These are phyloP conservation scores for Exophiala sp. DNA, from an alignment of 2,329 filamentous ascomycete genomes.

Conservation along the genomic window DNA sequence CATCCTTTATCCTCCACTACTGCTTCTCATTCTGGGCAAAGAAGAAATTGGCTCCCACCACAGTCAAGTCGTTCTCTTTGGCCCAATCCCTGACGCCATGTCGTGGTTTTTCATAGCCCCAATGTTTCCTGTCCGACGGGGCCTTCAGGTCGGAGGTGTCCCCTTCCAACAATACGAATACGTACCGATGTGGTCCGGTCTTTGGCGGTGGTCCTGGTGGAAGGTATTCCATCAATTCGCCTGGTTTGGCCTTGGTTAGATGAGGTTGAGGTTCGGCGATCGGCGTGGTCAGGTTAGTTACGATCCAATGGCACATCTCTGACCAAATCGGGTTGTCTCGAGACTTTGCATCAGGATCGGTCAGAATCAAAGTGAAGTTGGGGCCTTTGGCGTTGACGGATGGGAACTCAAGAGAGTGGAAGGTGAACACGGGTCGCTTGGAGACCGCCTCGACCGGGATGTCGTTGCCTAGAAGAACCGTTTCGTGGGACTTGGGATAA, in stretches of 20 bases:
- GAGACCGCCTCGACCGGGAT: slow-evolving; percentile 42
- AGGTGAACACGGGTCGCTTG: slow-evolving; percentile 37
- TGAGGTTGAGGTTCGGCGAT: slow-evolving; percentile 10
- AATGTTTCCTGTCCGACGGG: slow-evolving; percentile 44
- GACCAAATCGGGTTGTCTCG: slow-evolving; percentile 50
- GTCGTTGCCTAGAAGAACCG: slow-evolving; percentile 51
- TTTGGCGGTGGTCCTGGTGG: slow-evolving; percentile 50
- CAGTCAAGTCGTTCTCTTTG: slow-evolving; percentile 30
- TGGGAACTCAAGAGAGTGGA: slow-evolving; percentile 32
- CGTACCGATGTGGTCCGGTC: slow-evolving; percentile 54
- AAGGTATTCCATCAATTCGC: slow-evolving; percentile 47
- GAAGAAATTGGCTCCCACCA: slow-evolving; percentile 32
- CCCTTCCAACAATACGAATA: slow-evolving; percentile 48
- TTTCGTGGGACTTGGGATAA: slow-evolving; percentile 42
- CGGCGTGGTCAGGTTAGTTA: slow-evolving; percentile 29
- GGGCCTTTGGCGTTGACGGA: slow-evolving; percentile 28
- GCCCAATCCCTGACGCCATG: slow-evolving; percentile 43
- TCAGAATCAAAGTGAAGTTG: slow-evolving; percentile 47
- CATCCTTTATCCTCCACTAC: slow-evolving; percentile 1
- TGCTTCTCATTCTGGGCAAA: slow-evolving; percentile 30
- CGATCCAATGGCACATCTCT: slow-evolving; percentile 54
- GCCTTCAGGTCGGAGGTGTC: slow-evolving; percentile 38
- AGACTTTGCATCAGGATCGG: slow-evolving; percentile 55
- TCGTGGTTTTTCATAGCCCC: slow-evolving; percentile 48
- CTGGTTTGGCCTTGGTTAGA: slow-evolving; percentile 19